Evolutionary conservation across 2,329 filamentous ascomycete species (phyloP).

Genomic region (Dactylellina cionopaga): DNA sequence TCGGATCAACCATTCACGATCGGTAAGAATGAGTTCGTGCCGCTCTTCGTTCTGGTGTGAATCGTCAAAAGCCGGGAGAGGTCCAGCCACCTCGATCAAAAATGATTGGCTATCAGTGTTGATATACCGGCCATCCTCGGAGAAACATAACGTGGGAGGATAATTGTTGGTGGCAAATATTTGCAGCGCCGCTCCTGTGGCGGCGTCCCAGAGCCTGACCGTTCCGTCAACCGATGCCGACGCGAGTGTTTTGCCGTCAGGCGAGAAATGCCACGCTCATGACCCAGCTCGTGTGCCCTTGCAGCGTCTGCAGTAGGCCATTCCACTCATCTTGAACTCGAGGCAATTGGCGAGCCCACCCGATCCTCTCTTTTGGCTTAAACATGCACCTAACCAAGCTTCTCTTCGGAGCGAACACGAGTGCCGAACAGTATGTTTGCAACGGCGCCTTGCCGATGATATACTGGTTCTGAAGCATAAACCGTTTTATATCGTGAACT

Average conservation of each 20-base stretch:
- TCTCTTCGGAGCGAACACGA: constrained; percentile 6
- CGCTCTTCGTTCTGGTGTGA: not conserved
- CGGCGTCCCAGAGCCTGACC: no score
- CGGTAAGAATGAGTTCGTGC: not conserved
- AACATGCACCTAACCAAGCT: constrained; percentile 10
- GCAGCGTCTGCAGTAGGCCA: no score
- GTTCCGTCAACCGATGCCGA: constrained; percentile 56
- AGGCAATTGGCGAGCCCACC: not conserved
- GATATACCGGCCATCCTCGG: not conserved
- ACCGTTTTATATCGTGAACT: constrained; percentile 56
- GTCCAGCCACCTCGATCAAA: not conserved
- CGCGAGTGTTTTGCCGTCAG: constrained; percentile 55
- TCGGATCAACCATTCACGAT: not conserved
- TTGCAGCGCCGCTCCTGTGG: constrained; percentile 35
- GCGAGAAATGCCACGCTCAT: constrained; percentile 1
- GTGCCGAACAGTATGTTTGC: no score
- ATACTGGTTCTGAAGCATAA: constrained; percentile 16
- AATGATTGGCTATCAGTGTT: not conserved
- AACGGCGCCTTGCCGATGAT: constrained; percentile 11
- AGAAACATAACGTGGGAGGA: not conserved
- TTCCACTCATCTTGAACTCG: constrained; percentile 1
- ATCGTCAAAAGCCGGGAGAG: not conserved
- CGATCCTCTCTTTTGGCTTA: not conserved
- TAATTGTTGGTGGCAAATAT: not conserved
- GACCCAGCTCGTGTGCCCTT: not conserved